Conservation (phyloP, 176 grass and related monocot species). For the Aegilops umbellulata region DNA sequence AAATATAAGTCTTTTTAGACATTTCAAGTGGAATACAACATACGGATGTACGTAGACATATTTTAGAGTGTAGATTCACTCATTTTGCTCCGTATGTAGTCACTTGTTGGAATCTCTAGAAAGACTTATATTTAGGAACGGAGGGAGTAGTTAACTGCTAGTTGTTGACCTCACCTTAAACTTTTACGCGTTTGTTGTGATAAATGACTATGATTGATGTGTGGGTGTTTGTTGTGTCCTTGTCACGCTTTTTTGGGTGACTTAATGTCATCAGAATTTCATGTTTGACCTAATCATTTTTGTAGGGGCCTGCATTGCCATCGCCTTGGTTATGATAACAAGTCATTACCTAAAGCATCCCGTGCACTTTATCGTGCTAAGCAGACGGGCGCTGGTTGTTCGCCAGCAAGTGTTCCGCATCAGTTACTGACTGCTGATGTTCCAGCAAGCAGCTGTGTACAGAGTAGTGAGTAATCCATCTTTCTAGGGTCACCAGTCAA, state of each 20-base stretch:
- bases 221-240: constrained; percentile 11
- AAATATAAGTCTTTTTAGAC: too few species aligned
- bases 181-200: background rate
- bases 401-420: constrained; percentile 14
- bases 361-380: constrained; percentile 38
- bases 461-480: constrained; percentile 32
- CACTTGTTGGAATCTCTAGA: too few species aligned
- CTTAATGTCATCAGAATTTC: constrained; percentile 7
- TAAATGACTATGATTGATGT: constrained; percentile 27
- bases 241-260: background rate
- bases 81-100: too few species aligned
- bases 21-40: too few species aligned
- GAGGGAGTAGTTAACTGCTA: background rate
- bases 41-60: too few species aligned
- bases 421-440: constrained; percentile 34
- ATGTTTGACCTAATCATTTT: constrained; percentile 11
- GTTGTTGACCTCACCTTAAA: background rate
- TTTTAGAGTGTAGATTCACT: too few species aligned
- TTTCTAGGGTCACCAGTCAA: constrained; percentile 16
- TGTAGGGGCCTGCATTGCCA: constrained; percentile 82
- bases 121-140: too few species aligned
- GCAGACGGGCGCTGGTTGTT: constrained; percentile 21
- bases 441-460: constrained; percentile 33
- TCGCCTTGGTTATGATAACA: constrained; percentile 83
- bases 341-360: constrained; percentile 57